Base-by-base conservation (phyloP, 805 yeast genomes). In the Metschnikowia shivogae region DNA sequence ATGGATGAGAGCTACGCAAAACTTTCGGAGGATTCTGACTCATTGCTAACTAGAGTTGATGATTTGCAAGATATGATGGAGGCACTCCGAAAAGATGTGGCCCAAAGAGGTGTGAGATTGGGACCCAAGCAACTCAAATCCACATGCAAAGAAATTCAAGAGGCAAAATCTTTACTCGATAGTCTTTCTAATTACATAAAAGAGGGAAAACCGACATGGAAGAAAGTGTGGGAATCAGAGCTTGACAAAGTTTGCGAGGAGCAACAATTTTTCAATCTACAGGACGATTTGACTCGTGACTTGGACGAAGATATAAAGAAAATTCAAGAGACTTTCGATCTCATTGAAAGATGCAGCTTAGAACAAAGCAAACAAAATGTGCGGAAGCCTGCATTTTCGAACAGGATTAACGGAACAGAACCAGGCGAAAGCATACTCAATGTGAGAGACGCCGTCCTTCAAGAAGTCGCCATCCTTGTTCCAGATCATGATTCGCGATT, bases 61-160 rank as follows among this genome's bases (percentile, higher is more conserved):
- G 97, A 89, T 53, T 68, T 93, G 14, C 97, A 90, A 59, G 99
- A 93, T 64, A 65, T 86, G 8, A 86, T 93, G 61, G 99, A 93
- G 59, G 87, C 87, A 0, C 68, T 92, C 44, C 73, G 97, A 44
- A 82, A 88, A 54, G 98, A 90, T 65, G 96, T 93, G 11, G 95
- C 96, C 0, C 84, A 82, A 48, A 77, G 97, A 50, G 96, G 97
- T 17, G 89, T 89, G 0, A 77, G 89, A 31, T 89, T 96, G 12
- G 68, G 89, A 0, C 80, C 76, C 42, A 81, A 84, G 52, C 95
- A 90, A 56, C 64, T 93, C 22, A 80, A 76, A 17, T 67, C 73
- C 17, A 84, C 92, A 1, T 59, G 74, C 6, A 79, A 79, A 52
- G 95, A 90, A 49, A 72, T 93, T 20, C 66, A 57, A 4, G 70